Conservation (phyloP, 1,284 basidiomycete species). For the Schizophyllum commune region DNA sequence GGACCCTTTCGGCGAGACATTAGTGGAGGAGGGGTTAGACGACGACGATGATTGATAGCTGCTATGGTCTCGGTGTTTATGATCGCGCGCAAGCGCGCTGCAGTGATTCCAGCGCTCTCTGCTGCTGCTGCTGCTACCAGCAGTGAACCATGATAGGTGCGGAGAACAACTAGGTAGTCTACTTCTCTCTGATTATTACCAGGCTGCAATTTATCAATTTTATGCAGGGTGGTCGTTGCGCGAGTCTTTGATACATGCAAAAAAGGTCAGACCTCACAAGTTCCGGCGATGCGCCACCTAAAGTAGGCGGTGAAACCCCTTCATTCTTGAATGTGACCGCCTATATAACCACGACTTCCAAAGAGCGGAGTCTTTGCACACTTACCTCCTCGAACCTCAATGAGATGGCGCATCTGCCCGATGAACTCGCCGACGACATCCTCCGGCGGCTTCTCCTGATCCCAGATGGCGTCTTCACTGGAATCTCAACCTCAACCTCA, state of each 20-base stretch:
- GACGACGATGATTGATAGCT: slow-evolving; percentile 34
- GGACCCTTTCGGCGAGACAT: slow-evolving; percentile 62
- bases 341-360: neutral
- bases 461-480: neutral
- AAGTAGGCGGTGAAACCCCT: too few relatives aligned
- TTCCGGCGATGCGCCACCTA: too few relatives aligned
- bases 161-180: too few relatives aligned
- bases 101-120: too few relatives aligned
- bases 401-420: neutral
- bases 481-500: neutral
- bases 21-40: slow-evolving; percentile 54
- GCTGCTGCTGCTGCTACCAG: too few relatives aligned
- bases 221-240: too few relatives aligned
- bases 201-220: too few relatives aligned
- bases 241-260: too few relatives aligned
- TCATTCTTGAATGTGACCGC: neutral
- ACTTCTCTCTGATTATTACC: too few relatives aligned
- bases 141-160: too few relatives aligned
- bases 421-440: neutral
- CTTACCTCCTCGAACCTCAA: slow-evolving; percentile 13
- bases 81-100: too few relatives aligned
- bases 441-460: neutral
- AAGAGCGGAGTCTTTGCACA: neutral
- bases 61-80: neutral
- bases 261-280: too few relatives aligned